Evolutionary conservation across 306 rosid species (phyloP), one percentile per base, ranked within the genome.

Genomic region (Cajanus cajan): DNA sequence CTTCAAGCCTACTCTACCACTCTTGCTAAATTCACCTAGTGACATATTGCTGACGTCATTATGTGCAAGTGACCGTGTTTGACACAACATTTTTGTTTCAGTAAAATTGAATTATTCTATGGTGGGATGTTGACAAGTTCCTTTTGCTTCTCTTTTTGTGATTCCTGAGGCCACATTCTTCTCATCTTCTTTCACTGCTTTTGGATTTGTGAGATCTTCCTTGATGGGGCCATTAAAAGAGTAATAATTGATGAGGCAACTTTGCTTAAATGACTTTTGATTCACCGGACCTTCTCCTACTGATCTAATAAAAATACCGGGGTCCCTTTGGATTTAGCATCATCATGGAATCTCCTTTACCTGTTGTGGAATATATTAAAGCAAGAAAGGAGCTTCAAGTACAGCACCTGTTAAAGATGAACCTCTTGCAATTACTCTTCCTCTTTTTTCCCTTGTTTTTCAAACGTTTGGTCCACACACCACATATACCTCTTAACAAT

Each of bases 131-230:
- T 80, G 96, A 90, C 91, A 90, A 86, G 90, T 86, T 93, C 94
- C 86, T 87, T 92, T 92, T 82, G 89, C 81, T 85, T 87, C 89
- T 81, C 93, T 85, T 93, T 91, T 72, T 70, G 71, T 74, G 98
- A 93, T 91, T 91, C 94, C 93, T 86, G 83, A 84, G 90, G 96
- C 88, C 93, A 89, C 84, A 88, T 90, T 90, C 92, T 84, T 89
- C 90, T 85, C 85, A 89, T 86, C 95, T 83, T 84, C 89, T 82
- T 85, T 84, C 83, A 57, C 67, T 82, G 80, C 88, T 86, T 87
- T 91, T 83, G 70, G 76, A 86, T 80, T 68, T 77, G 78, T 78
- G 79, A 85, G 85, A 89, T 90, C 85, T 86, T 80, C 62, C 50
- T 79, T 25, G 79, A 73, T 83, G 87, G 90, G 89, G 50, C 91